These are phyloP conservation scores for Sphaerulina musiva DNA, from an alignment of 2,329 filamentous ascomycete species.

Conservation along the genomic window DNA sequence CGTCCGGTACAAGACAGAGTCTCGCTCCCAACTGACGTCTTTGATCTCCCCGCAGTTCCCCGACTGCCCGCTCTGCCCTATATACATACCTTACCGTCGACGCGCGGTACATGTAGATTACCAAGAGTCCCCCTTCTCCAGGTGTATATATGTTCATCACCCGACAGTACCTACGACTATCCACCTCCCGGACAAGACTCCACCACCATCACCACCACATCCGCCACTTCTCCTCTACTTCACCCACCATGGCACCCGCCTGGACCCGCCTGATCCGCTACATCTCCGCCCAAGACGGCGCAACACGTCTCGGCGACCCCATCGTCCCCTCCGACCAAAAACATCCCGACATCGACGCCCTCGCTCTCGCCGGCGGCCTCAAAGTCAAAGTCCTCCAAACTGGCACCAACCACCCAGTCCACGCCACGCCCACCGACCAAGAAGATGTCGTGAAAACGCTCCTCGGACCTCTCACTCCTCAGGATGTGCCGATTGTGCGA, in stretches of 20 bases:
- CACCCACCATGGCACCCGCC: slow-evolving; percentile 12
- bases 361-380: slow-evolving; percentile 39
- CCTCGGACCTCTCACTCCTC: slow-evolving; percentile 46
- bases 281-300: slow-evolving; percentile 59
- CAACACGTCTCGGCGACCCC: slow-evolving; percentile 67
- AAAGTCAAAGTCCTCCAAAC: slow-evolving; percentile 46
- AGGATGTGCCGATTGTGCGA: slow-evolving; percentile 51
- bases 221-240: background rate
- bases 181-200: background rate
- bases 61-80: too few relatives aligned
- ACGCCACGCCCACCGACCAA: slow-evolving; percentile 49
- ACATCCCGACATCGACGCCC: slow-evolving; percentile 28
- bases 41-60: too few relatives aligned
- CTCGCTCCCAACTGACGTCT: too few relatives aligned
- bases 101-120: too few relatives aligned
- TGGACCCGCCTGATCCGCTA: slow-evolving; percentile 65
- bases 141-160: slow-evolving; percentile 1
- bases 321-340: slow-evolving; percentile 39
- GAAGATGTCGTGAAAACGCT: slow-evolving; percentile 49
- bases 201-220: background rate
- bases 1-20: too few relatives aligned
- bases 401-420: slow-evolving; percentile 40
- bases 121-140: too few relatives aligned
- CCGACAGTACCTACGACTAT: background rate
- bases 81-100: too few relatives aligned